A percentile compares a stretch with the other conserved stretches of the same genome.
phyloP scores from a whole-genome alignment of 2,329 filamentous ascomycete species.

The Alternaria burnsii region DNA sequence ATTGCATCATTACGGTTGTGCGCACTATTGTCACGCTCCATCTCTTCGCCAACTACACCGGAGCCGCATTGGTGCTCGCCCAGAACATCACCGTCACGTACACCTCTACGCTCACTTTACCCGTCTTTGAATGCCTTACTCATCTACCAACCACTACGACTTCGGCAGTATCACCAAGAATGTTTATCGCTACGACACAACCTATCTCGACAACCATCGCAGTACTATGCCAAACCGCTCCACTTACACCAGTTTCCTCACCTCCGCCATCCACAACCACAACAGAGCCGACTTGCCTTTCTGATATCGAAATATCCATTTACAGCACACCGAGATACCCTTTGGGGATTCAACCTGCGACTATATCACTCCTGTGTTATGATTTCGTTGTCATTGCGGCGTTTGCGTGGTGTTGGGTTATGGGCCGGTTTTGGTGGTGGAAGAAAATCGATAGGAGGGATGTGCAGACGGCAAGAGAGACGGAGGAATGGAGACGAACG shows the following conservation, averaged over 20 bases:
- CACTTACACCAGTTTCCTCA: neutral
- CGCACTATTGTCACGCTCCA: neutral
- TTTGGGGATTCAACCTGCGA: conserved; percentile 19
- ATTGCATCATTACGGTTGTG: neutral
- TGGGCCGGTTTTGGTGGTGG: conserved; percentile 18
- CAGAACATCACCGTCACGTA: neutral
- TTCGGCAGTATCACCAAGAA: neutral
- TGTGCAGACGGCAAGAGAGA: neutral
- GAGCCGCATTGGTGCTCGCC: neutral
- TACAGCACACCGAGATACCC: neutral
- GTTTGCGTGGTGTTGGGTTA: conserved; percentile 25
- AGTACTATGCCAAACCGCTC: neutral
- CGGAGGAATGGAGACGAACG: conserved; percentile 3
- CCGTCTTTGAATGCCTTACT: neutral
- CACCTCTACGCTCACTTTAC: neutral
- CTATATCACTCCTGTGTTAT: conserved; percentile 29
- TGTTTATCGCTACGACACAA: neutral
- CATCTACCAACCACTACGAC: neutral
- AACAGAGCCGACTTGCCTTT: neutral
- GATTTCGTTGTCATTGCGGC: conserved; percentile 20
- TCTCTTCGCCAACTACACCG: neutral
- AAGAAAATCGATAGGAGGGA: neutral
- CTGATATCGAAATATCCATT: neutral
- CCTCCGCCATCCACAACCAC: neutral
- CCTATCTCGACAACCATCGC: neutral